phyloP scores from a whole-genome alignment of 352 stramenopile species.

The Globisporangium acanthophoron region DNA sequence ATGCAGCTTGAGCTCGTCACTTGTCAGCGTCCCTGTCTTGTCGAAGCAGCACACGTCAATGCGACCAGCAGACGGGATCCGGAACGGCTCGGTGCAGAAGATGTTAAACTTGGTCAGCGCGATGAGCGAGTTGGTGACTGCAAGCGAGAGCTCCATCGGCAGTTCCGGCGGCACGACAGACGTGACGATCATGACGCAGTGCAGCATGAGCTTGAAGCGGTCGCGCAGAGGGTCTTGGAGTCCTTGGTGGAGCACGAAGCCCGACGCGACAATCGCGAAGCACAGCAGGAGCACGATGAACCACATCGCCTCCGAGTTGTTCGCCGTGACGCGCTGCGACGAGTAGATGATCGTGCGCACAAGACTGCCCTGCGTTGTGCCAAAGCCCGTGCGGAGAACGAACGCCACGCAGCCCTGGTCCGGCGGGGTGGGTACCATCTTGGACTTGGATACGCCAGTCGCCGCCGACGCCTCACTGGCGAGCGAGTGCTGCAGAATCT shows the following conservation, averaged over 20 bases:
- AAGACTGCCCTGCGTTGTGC: constrained; percentile 91
- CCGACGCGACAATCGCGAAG: constrained; percentile 85
- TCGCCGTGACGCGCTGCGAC: constrained; percentile 88
- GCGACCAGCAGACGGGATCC: constrained; percentile 90
- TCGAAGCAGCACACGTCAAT: constrained; percentile 93
- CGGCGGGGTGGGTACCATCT: constrained; percentile 35
- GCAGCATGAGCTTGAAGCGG: constrained; percentile 89
- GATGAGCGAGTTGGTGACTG: constrained; percentile 91
- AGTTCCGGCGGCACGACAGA: constrained; percentile 94
- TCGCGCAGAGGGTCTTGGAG: constrained; percentile 47
- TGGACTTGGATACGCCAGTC: neutral
- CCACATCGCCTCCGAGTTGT: constrained; percentile 89
- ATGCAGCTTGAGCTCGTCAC: constrained; percentile 80
- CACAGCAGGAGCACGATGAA: constrained; percentile 91
- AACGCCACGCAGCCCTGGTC: constrained; percentile 86
- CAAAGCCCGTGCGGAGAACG: constrained; percentile 91
- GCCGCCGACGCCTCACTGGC: neutral
- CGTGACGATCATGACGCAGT: constrained; percentile 96
- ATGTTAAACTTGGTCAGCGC: constrained; percentile 85
- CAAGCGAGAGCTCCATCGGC: constrained; percentile 92
- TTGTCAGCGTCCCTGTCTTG: constrained; percentile 95
- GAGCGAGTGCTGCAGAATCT: constrained; percentile 30
- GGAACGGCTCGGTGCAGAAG: constrained; percentile 94
- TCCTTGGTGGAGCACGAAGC: constrained; percentile 72
- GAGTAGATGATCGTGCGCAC: constrained; percentile 93